Base-by-base conservation (phyloP, 208 protist species). In the Leishmania aethiopica region DNA sequence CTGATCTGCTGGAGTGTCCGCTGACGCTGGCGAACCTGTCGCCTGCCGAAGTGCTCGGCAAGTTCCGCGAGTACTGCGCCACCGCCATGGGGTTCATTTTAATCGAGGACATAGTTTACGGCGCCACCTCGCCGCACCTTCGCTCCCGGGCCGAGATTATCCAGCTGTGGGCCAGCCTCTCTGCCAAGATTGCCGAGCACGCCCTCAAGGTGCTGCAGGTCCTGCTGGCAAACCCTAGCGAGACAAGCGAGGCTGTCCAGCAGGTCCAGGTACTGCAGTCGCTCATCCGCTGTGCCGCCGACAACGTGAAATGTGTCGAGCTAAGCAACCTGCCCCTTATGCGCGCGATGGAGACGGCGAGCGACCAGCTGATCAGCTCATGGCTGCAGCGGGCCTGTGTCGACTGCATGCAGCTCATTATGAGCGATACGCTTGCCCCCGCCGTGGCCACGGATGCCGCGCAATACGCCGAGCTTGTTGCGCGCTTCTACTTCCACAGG, bases 331-430 rank as follows among this genome's bases (percentile, higher is more conserved):
- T 96, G 67, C 85, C 87, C n/a, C 87, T 98, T 35, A 91, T 90
- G 4, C 93, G 89, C 76, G 92, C 88, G 25, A 88, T 94, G 78
- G 93, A 98, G 83, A 83, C 87, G 49, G 85, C 93, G 73, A 94
- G 89, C 74, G 93, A 98, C 84, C 90, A 83, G 66, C 87, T 98
- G 53, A 88, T 96, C 77, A 97, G 92, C 75, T 84, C 79, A 73
- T 95, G 93, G 92, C 87, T 98, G 75, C 92, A 97, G 80, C 91
- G 90, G 70, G 89, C 92, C 13, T 97, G 95, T 81, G 77, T 94
- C 60, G 84, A 89, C 55, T 89, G 83, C 77, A 91, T 93, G 79
- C 88, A 95, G 86, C 53, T 84, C 37, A 90, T 98, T 69, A 83
- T 94, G 51, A 87, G 60, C 60, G 94, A 97, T 84, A 47, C 89